Percentiles rank a stretch among this genome's conserved stretches.
These are phyloP conservation scores for Penicillium goetzii DNA, from an alignment of 495 filamentous ascomycete genomes.

Conservation along the genomic window DNA sequence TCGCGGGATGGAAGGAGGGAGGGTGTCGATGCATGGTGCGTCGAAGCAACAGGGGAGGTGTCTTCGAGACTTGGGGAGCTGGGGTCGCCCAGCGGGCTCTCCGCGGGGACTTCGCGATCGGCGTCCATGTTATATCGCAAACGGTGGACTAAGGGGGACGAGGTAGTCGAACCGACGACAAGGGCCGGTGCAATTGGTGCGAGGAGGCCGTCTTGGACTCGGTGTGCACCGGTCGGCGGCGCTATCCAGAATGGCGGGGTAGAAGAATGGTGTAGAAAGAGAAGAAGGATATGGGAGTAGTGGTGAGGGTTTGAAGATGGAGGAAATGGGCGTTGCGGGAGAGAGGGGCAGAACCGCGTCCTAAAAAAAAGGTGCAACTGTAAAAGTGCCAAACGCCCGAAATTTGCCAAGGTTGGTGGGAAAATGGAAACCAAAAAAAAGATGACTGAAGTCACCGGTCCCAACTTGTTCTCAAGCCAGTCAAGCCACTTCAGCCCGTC, in stretches of 20 bases:
- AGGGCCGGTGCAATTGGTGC: slow-evolving; percentile 33
- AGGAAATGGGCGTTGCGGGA: slow-evolving; percentile 13
- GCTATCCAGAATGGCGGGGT: slow-evolving; percentile 9
- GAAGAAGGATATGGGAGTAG: slow-evolving; percentile 2
- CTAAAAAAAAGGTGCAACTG: background rate
- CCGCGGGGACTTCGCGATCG: slow-evolving; percentile 24
- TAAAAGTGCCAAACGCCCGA: background rate
- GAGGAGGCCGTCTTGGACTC: slow-evolving; percentile 27
- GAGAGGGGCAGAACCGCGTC: slow-evolving; percentile 2
- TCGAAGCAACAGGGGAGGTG: slow-evolving; percentile 5
- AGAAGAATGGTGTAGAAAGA: background rate
- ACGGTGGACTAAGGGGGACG: slow-evolving; percentile 20
- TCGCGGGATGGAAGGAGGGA: slow-evolving; percentile 36
- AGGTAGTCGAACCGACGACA: slow-evolving; percentile 27
- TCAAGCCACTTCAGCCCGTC: slow-evolving; percentile 3
- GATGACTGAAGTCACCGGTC: background rate
- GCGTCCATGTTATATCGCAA: slow-evolving; percentile 17
- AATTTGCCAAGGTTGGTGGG: background rate
- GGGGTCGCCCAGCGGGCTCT: slow-evolving; percentile 32
- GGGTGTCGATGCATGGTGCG: slow-evolving; percentile 29
- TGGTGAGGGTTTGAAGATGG: slow-evolving; percentile 4
- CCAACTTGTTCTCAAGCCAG: background rate
- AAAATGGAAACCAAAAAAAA: background rate
- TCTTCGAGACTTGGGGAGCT: slow-evolving; percentile 20
- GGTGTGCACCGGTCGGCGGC: slow-evolving; percentile 23